Evolutionary conservation across 129 eudicot species (phyloP).

Genomic region (Flaveria brownii): DNA sequence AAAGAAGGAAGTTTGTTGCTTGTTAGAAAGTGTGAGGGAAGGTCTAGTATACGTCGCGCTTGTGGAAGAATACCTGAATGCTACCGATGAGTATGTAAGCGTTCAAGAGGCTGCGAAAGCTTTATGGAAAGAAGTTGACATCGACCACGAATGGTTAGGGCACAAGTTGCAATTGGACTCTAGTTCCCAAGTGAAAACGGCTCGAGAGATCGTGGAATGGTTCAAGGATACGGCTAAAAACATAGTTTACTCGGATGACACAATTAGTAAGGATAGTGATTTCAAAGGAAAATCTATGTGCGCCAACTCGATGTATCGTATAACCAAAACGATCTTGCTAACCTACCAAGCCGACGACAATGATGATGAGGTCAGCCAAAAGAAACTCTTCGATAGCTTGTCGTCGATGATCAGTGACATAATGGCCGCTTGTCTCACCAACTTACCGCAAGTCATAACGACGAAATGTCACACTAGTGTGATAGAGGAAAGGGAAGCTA

Average conservation of each 20-base stretch:
- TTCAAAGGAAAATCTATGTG: background rate
- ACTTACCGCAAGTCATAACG: slow-evolving; percentile 34
- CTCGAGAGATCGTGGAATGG: slow-evolving; percentile 20
- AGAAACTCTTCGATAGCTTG: slow-evolving; percentile 13
- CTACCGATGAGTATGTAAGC: background rate
- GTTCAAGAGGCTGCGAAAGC: background rate
- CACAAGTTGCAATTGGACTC: background rate
- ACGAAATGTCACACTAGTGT: slow-evolving; percentile 28
- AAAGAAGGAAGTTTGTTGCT: background rate
- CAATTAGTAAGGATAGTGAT: background rate
- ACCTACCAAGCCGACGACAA: background rate
- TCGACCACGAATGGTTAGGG: slow-evolving; percentile 6
- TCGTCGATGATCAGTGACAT: slow-evolving; percentile 26
- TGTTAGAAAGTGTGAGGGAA: slow-evolving; percentile 37
- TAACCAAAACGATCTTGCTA: slow-evolving; percentile 23
- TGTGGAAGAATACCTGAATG: slow-evolving; percentile 21
- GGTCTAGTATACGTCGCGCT: slow-evolving; percentile 26
- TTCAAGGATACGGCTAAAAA: slow-evolving; percentile 20
- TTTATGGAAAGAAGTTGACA: background rate
- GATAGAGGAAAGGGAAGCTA: slow-evolving; percentile 34
- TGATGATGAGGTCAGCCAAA: background rate
- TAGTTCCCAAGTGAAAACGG: slow-evolving; percentile 5
- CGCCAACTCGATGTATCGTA: slow-evolving; percentile 46
- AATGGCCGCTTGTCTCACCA: slow-evolving; percentile 39
- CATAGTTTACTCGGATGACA: background rate